These are phyloP conservation scores for Ceratocystis harringtonii DNA, from an alignment of 2,329 filamentous ascomycete genomes.

Conservation along the genomic window DNA sequence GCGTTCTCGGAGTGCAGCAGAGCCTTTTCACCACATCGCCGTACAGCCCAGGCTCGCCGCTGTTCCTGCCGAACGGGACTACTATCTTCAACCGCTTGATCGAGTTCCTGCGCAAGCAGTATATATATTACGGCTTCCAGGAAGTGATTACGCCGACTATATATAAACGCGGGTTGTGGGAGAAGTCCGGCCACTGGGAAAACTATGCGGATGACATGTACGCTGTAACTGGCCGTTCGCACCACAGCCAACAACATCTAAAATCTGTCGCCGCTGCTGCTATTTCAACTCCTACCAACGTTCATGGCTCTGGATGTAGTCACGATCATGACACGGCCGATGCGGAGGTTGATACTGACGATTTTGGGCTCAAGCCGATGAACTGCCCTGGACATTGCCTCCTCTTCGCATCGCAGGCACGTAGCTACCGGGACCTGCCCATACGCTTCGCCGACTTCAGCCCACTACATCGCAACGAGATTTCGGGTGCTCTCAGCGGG, in stretches of 20 bases:
- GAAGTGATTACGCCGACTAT: conserved; percentile 84
- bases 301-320: conserved; percentile 5
- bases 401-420: conserved; percentile 58
- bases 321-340: conserved; percentile 23
- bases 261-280: background rate
- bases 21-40: conserved; percentile 64
- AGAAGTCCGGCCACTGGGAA: conserved; percentile 70
- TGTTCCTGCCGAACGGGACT: conserved; percentile 69
- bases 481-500: conserved; percentile 66
- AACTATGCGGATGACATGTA: conserved; percentile 93
- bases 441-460: conserved; percentile 79
- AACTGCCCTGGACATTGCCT: conserved; percentile 84
- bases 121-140: conserved; percentile 69
- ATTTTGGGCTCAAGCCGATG: conserved; percentile 82
- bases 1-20: conserved; percentile 47
- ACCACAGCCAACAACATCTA: conserved; percentile 6
- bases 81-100: conserved; percentile 73
- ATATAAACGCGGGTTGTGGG: conserved; percentile 79
- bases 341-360: conserved; percentile 41
- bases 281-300: background rate
- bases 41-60: conserved; percentile 73
- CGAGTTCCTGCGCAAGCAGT: conserved; percentile 68
- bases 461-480: conserved; percentile 72
- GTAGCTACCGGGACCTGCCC: conserved; percentile 67
- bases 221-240: conserved; percentile 47